These are phyloP conservation scores for Solanum chilense DNA, from an alignment of 257 asterid genomes.

Conservation along the genomic window DNA sequence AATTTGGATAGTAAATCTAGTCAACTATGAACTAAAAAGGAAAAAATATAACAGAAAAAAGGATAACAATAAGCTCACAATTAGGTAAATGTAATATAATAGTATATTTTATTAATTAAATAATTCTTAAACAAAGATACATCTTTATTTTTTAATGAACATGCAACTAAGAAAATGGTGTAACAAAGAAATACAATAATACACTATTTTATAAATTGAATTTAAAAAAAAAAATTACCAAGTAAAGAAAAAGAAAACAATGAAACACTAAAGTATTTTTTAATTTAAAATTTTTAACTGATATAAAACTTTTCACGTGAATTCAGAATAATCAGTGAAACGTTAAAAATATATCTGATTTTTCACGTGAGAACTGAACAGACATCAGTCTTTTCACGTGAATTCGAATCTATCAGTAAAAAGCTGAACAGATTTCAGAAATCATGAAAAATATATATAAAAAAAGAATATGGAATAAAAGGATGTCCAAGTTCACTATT, in stretches of 20 bases:
- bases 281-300: background rate
- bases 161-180: background rate
- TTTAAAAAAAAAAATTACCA: background rate
- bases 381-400: background rate
- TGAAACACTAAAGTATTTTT: background rate
- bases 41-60: background rate
- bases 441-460: background rate
- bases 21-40: background rate
- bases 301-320: background rate
- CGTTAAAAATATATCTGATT: background rate
- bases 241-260: background rate
- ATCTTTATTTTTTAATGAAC: background rate
- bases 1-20: background rate
- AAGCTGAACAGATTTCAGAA: background rate
- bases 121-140: background rate
- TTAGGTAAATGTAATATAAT: background rate
- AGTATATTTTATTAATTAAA: background rate
- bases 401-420: background rate
- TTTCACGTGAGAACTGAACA: background rate
- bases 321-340: no score
- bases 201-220: background rate
- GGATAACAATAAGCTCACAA: background rate
- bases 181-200: background rate
- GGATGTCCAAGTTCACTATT: background rate
- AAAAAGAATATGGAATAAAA: background rate